Evolutionary conservation across 768 basidiomycete genomes (phyloP), one percentile per base, ranked within the genome.

Genomic region (Coprinopsis strossmayeri): DNA sequence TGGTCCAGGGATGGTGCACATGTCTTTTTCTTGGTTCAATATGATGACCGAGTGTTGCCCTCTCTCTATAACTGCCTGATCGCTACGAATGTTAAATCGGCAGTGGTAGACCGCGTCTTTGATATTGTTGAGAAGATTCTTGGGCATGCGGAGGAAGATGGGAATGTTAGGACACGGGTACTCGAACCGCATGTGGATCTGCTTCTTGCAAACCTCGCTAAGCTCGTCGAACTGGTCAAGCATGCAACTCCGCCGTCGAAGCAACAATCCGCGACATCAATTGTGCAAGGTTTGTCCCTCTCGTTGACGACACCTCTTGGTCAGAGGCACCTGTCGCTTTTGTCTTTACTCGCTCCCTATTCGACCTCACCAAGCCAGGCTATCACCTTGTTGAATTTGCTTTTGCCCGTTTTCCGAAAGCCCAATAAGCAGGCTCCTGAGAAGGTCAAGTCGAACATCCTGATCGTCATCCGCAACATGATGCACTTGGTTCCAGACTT

Each of bases 1-100:
- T 94, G 93, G 87, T 79, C 89, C 0, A 61, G 71, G 13, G 70
- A 77, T 15, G 69, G 68, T 1, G 71, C 80, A 11, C 77, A 82
- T 51, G 71, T 76, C n/a, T 60, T 61, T 7, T 83, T 81, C 61
- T 71, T 98, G 23, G 81, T 84, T 38, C 69, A 78, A 20, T 86
- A 81, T 59, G 87, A 97, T 57, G 55, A 67, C 1, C 71, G 72
- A 3, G 73, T 86, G 1, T 64, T 99, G 12, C 83, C 84, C 5
- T 84, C 88, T 60, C 68, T 95, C 3, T 92, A 90, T 60, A 78
- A 78, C 48, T 95, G 91, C 59, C 71, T 98, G 7, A 67, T 84
- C 2, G 88, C 87, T 0, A 74, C 81, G 4, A 89, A 86, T 52
- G 91, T 96, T 64, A 96, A 97, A 63, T 83, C 91, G 1, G 65